Conservation (phyloP, 2,329 filamentous ascomycete species). For the Trichoderma simmonsii region DNA sequence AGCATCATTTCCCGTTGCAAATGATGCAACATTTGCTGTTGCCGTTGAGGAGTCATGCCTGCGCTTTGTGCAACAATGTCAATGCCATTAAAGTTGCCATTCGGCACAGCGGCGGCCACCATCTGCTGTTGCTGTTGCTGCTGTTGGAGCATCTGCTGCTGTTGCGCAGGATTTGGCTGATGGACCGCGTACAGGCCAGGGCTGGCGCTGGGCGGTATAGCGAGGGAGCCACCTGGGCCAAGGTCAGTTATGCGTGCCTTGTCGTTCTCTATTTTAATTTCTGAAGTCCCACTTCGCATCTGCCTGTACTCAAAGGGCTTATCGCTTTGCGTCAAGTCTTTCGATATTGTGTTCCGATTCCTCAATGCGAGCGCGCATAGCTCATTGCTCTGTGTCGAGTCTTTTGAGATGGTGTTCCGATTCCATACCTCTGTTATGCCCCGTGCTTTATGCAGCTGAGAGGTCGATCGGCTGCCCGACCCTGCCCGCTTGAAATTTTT, state of each 20-base stretch:
- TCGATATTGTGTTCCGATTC: neutral
- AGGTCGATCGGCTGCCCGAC: neutral
- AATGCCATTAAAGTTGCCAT: constrained; percentile 37
- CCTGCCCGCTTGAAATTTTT: neutral
- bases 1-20: too few relatives aligned
- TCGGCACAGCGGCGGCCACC: constrained; percentile 41
- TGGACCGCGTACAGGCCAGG: too few relatives aligned
- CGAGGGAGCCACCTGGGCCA: too few relatives aligned
- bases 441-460: neutral
- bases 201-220: too few relatives aligned
- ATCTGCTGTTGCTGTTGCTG: constrained; percentile 42
- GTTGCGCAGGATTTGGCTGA: constrained; percentile 4
- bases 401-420: neutral
- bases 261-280: neutral
- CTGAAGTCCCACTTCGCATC: too few relatives aligned
- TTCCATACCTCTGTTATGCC: neutral
- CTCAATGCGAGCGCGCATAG: neutral
- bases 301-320: too few relatives aligned
- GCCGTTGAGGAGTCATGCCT: constrained; percentile 36
- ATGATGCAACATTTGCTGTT: too few relatives aligned
- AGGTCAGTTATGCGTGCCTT: neutral
- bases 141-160: too few relatives aligned
- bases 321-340: neutral
- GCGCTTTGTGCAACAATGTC: too few relatives aligned
- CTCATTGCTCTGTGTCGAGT: neutral